A percentile compares a stretch with the other conserved stretches of the same genome.
Conservation (phyloP, 352 stramenopile species). For the Globisporangium parvum region DNA sequence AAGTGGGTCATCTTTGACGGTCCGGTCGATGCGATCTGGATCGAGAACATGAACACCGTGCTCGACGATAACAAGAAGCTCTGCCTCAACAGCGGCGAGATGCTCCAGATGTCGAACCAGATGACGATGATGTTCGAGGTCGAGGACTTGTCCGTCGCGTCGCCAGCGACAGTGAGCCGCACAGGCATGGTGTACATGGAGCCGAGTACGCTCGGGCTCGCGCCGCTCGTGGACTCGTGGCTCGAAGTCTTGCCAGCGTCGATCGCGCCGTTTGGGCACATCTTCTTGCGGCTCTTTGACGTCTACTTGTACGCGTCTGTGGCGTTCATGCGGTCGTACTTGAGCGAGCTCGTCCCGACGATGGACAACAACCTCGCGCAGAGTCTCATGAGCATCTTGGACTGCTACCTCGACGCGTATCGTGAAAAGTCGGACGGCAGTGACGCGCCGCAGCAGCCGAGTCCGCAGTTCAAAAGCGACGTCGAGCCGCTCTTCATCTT, state of each 20-base stretch:
- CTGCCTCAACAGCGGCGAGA: conserved; percentile 92
- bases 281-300: conserved; percentile 82
- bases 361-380: conserved; percentile 92
- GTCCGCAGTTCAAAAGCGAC: conserved; percentile 67
- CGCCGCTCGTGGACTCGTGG: conserved; percentile 88
- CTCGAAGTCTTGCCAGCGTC: conserved; percentile 61
- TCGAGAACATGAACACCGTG: conserved; percentile 97
- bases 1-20: conserved; percentile 96
- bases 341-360: conserved; percentile 88
- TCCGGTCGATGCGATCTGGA: conserved; percentile 94
- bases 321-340: conserved; percentile 80
- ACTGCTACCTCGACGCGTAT: conserved; percentile 84
- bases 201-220: conserved; percentile 86
- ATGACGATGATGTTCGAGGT: conserved; percentile 99
- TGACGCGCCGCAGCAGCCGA: conserved; percentile 37
- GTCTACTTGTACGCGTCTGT: conserved; percentile 89
- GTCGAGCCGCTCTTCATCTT: conserved; percentile 91
- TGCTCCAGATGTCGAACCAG: conserved; percentile 92
- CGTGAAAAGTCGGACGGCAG: conserved; percentile 39
- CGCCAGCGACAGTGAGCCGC: conserved; percentile 91
- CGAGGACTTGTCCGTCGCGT: conserved; percentile 92
- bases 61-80: conserved; percentile 96
- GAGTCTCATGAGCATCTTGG: conserved; percentile 90
- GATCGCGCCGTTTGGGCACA: conserved; percentile 20
- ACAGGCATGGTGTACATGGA: conserved; percentile 97